Base-by-base conservation (phyloP, 2,329 filamentous ascomycete genomes). In the Diaporthe capsici region DNA sequence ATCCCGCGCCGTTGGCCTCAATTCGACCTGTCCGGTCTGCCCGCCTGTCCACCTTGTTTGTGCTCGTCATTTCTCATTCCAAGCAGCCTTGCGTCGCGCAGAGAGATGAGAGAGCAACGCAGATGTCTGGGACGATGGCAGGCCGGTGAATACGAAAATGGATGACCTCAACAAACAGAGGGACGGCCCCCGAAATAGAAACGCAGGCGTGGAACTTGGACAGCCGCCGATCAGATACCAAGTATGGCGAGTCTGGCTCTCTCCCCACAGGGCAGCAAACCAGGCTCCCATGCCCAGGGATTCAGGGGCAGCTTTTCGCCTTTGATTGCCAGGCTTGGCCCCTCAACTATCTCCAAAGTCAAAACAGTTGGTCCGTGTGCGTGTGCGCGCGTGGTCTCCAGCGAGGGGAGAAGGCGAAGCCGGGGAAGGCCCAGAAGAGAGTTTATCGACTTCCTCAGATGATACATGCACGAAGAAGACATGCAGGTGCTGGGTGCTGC, bases 101-200 rank as follows among this genome's bases (percentile, higher is more conserved):
- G 12, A 12, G 8, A 39, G 34, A 39, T 8, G 4, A 25, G 31
- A 51, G 47, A 9, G 47, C 31, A 39, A 39, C 34, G 22, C 22
- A 37, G 20, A 39, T 63, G 63, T 25, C 47, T 68, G 47, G 31
- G 47, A 68, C 31, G 31, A 68, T 39, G 63, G 47, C 63, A 53
- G 47, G 63, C 63, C 12, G 28, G 13, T 39, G 22, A 53, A 68
- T 39, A 68, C 63, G 63, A 68, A 68, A 39, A 53, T 28, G 47
- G 17, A 68, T 70, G 49, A 70, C 65, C 65, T 55, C 49, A 70
- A 55, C 65, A 70, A 70, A 53, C 61, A 34, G 13, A 68, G 22
- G 53, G 63, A 68, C 47, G 55, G 65, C 31, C 65, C 65, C 65
- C 34, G 55, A 70, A 70, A 55, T 70, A 70, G 65, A 55, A 70